A percentile compares a stretch with the other conserved stretches of the same genome.
Conservation (phyloP, 1,139 yeast species). For the Arxiozyma heterogenica region DNA sequence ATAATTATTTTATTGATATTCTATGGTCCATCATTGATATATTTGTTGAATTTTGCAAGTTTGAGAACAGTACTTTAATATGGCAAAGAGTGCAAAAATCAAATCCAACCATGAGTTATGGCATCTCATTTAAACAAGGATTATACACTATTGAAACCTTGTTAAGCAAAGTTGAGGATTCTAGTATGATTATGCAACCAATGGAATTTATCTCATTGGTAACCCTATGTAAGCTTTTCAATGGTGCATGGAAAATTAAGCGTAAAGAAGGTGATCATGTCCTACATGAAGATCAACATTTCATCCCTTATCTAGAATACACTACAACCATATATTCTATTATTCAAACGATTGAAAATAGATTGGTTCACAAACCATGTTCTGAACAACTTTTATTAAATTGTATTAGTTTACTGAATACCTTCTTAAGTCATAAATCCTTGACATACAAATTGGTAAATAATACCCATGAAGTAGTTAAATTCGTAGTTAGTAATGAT, state of each 20-base stretch:
- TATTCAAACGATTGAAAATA: slow-evolving; percentile 38
- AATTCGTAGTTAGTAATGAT: slow-evolving; percentile 41
- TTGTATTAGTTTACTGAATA: slow-evolving; percentile 35
- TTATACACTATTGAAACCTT: slow-evolving; percentile 39
- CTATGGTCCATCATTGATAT: slow-evolving; percentile 42
- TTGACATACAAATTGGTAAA: slow-evolving; percentile 21
- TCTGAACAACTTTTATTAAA: slow-evolving; percentile 19
- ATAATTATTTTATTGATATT: slow-evolving; percentile 33
- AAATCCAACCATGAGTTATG: slow-evolving; percentile 69
- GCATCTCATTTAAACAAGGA: slow-evolving; percentile 60
- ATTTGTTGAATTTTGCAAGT: slow-evolving; percentile 35
- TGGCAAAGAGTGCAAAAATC: slow-evolving; percentile 48
- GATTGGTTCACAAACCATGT: slow-evolving; percentile 25
- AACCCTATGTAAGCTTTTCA: slow-evolving; percentile 42
- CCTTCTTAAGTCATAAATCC: slow-evolving; percentile 23
- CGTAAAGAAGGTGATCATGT: slow-evolving; percentile 66
- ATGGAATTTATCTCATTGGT: slow-evolving; percentile 36
- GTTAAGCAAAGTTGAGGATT: slow-evolving; percentile 33
- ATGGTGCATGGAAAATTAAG: slow-evolving; percentile 46
- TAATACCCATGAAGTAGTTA: slow-evolving; percentile 25
- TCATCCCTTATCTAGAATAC: slow-evolving; percentile 40
- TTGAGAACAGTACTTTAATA: slow-evolving; percentile 38
- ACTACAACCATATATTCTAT: slow-evolving; percentile 42
- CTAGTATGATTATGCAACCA: slow-evolving; percentile 26
- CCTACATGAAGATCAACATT: slow-evolving; percentile 44